Conservation (phyloP, 495 filamentous ascomycete species). For the Gamarada debralockiae region DNA sequence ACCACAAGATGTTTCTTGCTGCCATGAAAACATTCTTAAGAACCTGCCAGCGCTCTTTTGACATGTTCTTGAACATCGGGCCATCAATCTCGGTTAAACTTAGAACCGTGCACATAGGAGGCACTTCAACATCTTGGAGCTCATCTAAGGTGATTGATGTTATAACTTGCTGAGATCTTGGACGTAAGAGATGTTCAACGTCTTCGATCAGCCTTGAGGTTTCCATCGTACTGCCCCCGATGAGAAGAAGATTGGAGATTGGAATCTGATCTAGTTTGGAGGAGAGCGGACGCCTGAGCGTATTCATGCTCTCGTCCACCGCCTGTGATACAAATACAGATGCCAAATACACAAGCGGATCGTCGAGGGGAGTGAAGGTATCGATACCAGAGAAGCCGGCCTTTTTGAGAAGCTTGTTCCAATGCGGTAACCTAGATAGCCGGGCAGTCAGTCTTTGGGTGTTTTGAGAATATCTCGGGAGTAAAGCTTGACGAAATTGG, state of each 20-base stretch:
- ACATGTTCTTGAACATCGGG: slow-evolving; percentile 35
- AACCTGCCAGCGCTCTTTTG: slow-evolving; percentile 22
- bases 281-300: slow-evolving; percentile 27
- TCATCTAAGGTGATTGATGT: not conserved
- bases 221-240: not conserved
- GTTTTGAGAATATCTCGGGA: no score
- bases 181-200: not conserved
- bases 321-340: slow-evolving; percentile 39
- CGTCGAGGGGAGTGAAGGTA: slow-evolving; percentile 16
- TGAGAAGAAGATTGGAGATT: not conserved
- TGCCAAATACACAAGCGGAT: slow-evolving; percentile 23
- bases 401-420: slow-evolving; percentile 35
- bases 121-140: not conserved
- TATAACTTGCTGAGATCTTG: not conserved
- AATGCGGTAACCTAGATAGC: slow-evolving; percentile 24
- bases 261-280: not conserved
- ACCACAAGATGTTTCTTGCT: slow-evolving; percentile 27
- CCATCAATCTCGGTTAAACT: slow-evolving; percentile 41
- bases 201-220: not conserved
- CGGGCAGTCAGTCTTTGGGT: slow-evolving; percentile 33
- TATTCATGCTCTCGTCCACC: slow-evolving; percentile 32
- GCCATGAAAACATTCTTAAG: slow-evolving; percentile 34
- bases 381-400: slow-evolving; percentile 47
- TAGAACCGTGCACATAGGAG: slow-evolving; percentile 26
- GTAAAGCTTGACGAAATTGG: no score